Percentiles rank a stretch among this genome's conserved stretches.
Evolutionary conservation across 345 rosid genomes (phyloP).

Genomic region (Citrus cavaleriei): DNA sequence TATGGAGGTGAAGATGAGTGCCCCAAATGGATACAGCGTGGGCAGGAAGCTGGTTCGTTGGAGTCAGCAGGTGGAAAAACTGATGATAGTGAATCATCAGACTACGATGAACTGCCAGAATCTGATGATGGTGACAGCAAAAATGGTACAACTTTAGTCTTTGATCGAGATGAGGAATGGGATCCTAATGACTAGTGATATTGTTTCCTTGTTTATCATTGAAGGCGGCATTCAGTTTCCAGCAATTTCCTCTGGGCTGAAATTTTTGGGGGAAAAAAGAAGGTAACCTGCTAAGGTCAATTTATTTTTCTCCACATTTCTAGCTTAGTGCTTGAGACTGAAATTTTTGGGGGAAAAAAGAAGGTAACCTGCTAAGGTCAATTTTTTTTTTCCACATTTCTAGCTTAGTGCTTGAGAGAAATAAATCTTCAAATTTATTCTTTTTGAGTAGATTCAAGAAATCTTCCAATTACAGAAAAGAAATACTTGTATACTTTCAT

Average conservation of each 20-base stretch:
- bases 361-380: conserved; percentile 26
- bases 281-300: conserved; percentile 26
- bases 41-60: conserved; percentile 13
- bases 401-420: conserved; percentile 25
- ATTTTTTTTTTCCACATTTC: conserved; percentile 16
- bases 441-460: conserved; percentile 35
- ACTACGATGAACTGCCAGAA: conserved; percentile 62
- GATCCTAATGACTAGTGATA: conserved; percentile 78
- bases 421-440: conserved; percentile 43
- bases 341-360: conserved; percentile 13
- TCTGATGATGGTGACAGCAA: conserved; percentile 39
- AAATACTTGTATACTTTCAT: conserved; percentile 23
- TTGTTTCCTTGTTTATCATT: conserved; percentile 6
- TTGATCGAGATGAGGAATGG: conserved; percentile 89
- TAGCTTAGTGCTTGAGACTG: conserved; percentile 23
- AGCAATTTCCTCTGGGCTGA: conserved; percentile 27
- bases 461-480: conserved; percentile 28
- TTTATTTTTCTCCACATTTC: conserved; percentile 7
- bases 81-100: conserved; percentile 50
- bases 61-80: conserved; percentile 32
- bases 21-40: conserved; percentile 78
- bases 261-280: conserved; percentile 13
- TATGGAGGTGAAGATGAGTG: conserved; percentile 86
- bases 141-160: conserved; percentile 40
- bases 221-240: conserved; percentile 24